Base-by-base conservation (phyloP, 2,329 filamentous ascomycete species). In the Xylaria arbuscula region DNA sequence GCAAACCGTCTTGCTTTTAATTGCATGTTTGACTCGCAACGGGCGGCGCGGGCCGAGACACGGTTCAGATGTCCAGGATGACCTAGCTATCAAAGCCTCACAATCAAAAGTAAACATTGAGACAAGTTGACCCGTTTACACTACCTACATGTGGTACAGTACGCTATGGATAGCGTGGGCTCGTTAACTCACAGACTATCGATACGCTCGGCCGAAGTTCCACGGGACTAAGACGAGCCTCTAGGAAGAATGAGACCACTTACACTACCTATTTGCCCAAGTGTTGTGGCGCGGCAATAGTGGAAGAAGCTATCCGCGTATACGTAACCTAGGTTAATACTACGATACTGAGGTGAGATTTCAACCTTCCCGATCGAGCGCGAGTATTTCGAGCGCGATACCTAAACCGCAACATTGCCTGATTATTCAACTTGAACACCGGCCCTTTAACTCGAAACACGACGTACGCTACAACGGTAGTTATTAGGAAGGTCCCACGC, bases 1-100 rank as follows among this genome's bases (percentile, higher is more conserved):
- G 3, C 15, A 19, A 47, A 51, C 22, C 13, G 11, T 51, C 48
- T 9, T 48, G 9, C 45, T 15, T 34, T n/a, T 22, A 22, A 56
- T 48, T 48, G 42, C 17, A 38, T 57, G 22, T 45, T 24, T 55
- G 17, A 40, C 7, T 51, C 24, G 19, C 38, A 10, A 63, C 59
- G 53, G 58, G 36, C 67, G 67, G 67, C 36, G 67, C 67, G 67
- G 67, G 48, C 67, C 67, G 67, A 69, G 54, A 67, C 59, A 24
- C 28, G 55, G 54, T 55, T 50, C 53, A 36, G 9, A 19, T 50
- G 11, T 19, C 55, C 47, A 19, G 42, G 45, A 58, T 62, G 19
- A 42, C 42, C 56, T 38, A 15, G 54, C 36, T n/a, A 38, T 10
- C 15, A 42, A 56, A 40, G 60, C 59, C 50, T 63, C 40, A 56